phyloP scores from a whole-genome alignment of 352 stramenopile species.

The Pseudoperonospora humuli region DNA sequence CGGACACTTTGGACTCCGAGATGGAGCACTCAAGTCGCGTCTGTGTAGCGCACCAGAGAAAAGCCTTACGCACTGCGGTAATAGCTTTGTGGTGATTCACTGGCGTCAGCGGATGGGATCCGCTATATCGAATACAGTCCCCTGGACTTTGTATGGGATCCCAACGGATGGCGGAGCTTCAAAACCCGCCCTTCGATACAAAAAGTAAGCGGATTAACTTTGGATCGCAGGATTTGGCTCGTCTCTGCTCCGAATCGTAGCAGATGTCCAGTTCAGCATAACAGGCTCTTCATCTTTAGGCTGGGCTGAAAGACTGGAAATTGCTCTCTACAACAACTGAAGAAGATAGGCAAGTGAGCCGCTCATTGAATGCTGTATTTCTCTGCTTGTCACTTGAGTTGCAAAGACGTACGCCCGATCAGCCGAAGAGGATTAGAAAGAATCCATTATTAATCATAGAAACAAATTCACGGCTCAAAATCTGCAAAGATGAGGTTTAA shows the following conservation, averaged over 20 bases:
- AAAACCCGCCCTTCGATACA: constrained; percentile 3
- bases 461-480: too few species aligned
- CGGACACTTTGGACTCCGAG: too few species aligned
- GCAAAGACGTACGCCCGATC: constrained; percentile 2
- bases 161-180: constrained; percentile 18
- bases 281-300: constrained; percentile 10
- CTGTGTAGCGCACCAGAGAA: constrained; percentile 15
- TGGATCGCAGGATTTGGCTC: constrained; percentile 4
- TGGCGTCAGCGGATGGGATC: constrained; percentile 10
- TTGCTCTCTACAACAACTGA: background rate
- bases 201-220: too few species aligned
- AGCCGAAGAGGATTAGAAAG: background rate
- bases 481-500: too few species aligned
- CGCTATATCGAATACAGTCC: constrained; percentile 10
- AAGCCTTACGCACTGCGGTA: constrained; percentile 7
- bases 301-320: background rate
- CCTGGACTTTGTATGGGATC: constrained; percentile 11
- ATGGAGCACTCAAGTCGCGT: constrained; percentile 18
- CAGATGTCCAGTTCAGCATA: constrained; percentile 4
- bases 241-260: constrained; percentile 10
- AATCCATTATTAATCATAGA: constrained; percentile 11
- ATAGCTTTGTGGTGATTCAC: constrained; percentile 13
- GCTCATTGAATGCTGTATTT: constrained; percentile 3
- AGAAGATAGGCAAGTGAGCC: background rate
- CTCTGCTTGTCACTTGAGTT: constrained; percentile 1